Evolutionary conservation across 176 grass and related monocot genomes (phyloP), one percentile per base, ranked within the genome.

Genomic region (Aegilops speltoides): DNA sequence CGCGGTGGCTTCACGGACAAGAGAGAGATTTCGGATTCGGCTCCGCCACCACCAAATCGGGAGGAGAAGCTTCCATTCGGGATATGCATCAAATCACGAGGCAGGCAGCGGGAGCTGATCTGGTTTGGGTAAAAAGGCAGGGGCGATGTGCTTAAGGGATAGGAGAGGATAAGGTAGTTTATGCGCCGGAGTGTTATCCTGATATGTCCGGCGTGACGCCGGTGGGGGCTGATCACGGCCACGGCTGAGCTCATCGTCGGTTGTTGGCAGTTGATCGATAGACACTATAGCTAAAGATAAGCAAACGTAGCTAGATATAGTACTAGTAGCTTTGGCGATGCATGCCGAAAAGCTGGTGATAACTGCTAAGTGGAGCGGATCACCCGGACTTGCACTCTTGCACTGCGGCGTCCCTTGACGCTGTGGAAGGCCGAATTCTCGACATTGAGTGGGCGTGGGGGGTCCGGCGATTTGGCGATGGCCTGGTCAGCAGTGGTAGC

Each of bases 91-190:
- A 59, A 9, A 22, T 57, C 34, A 1, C 57, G 36, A 14, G 17
- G 63, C 24, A 14, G 17, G 63, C 24, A 36, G 43, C 43, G 0
- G 13, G 43, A 73, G 78, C 14, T 50, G 79, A 56, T 82, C 29
- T 31, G 65, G 34, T 82, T 31, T 1, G 19, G 40, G 16, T 3
- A 7, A 20, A 66, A 52, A 48, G 64, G 78, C 59, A 6, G 12
- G 13, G 36, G 64, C 22, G 48, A 72, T 72, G 60, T 66, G 65
- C 34, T 62, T 56, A 41, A 17, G 56, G 17, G 54, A 57, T 57
- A 22, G 54, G 88, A 52, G 88, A 52, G 73, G 88, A 90, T 90
- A 83, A 90, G 24, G 41, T 79, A 90, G 65, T 86, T 86, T 86
- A 86, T 82, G 64, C 64, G 79, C 29, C 54, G 38, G 6, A 10